Evolutionary conservation across 352 stramenopile species (phyloP), one percentile per base, ranked within the genome.

Genomic region (Aphanomyces stellatus): DNA sequence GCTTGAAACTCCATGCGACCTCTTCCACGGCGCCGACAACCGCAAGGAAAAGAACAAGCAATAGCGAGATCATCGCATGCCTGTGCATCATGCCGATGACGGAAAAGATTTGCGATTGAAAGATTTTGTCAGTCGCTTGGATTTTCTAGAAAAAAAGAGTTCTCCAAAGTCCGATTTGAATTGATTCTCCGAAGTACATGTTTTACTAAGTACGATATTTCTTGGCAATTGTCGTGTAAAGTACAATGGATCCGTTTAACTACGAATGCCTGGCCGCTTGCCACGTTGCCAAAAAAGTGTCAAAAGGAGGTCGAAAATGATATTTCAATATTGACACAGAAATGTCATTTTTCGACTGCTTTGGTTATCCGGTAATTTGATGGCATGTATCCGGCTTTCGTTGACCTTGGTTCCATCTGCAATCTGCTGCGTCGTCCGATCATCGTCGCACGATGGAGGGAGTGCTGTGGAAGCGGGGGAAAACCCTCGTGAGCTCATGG

Each of bases 391-490:
- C 37, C 37, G 8, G 8, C 8, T 8, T 17, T 43, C 37, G 37
- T 43, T 43, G 37, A 43, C 17, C 37, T 43, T 43, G 8, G 17
- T 43, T 43, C 8, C 37, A 17, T 43, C 8, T 8, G 37, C 17
- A 17, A 17, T 43, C 17, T 43, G 8, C 8, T 43, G 37, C 37
- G 17, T 43, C 37, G 8, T 43, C 37, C 37, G 37, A 8, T 53
- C 46, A 28, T 30, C 46, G 46, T n/a, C 30, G 19, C 15, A 61
- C 11, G 15, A 61, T 61, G 53, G 53, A 61, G 53, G 53, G 53
- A 8, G 53, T 61, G 28, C 53, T 61, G 53, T 61, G 53, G 53
- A 61, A 61, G 22, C 53, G 53, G 10, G 53, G 53, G 31, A 41
- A 43, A 13, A 61, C 31, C 5, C 53, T 61, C 19, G 53, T 61